These are phyloP conservation scores for Wickerhamiella siamensis DNA, from an alignment of 805 yeast species.

Conservation along the genomic window DNA sequence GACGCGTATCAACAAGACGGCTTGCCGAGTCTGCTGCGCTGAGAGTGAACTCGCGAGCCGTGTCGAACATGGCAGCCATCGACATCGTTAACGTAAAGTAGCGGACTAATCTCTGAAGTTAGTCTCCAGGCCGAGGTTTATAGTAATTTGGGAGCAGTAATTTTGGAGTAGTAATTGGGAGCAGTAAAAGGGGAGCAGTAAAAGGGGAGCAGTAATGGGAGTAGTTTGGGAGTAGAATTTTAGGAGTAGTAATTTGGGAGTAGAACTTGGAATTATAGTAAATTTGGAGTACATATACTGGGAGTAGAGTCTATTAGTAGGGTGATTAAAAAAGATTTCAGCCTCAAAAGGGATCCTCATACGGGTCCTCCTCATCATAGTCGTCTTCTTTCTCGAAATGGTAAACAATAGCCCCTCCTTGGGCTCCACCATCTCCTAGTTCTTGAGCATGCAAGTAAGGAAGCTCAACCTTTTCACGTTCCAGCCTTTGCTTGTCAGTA, in stretches of 20 bases:
- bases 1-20: constrained; percentile 40
- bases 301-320: too few relatives aligned
- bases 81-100: background rate
- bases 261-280: too few relatives aligned
- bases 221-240: background rate
- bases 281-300: too few relatives aligned
- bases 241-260: too few relatives aligned
- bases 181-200: too few relatives aligned
- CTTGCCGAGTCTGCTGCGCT: constrained; percentile 77
- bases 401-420: constrained; percentile 91
- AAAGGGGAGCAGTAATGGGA: too few relatives aligned
- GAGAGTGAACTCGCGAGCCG: constrained; percentile 63
- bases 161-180: too few relatives aligned
- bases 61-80: constrained; percentile 45
- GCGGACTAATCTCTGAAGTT: too few relatives aligned
- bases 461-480: constrained; percentile 71
- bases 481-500: constrained; percentile 57
- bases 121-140: too few relatives aligned
- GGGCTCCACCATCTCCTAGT: constrained; percentile 35
- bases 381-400: constrained; percentile 95
- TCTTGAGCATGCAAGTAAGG: constrained; percentile 88
- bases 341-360: constrained; percentile 87
- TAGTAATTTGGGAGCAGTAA: too few relatives aligned
- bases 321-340: too few relatives aligned
- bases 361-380: constrained; percentile 96